Conservation (phyloP, 768 basidiomycete species). For the Gloeophyllum trabeum region DNA sequence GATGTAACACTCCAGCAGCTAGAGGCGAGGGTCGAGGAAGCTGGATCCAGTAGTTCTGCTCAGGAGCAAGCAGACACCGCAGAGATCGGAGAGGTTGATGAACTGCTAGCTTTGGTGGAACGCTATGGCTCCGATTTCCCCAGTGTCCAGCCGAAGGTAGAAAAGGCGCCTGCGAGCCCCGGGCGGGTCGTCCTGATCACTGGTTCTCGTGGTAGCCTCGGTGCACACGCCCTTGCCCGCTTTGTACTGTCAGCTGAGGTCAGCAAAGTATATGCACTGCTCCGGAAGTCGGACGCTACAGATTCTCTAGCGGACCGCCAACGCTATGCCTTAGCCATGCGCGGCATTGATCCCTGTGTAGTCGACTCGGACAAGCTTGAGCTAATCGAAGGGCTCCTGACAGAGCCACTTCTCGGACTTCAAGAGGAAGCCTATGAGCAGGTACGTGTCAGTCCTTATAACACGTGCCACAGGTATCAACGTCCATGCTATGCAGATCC, state of each 20-base stretch:
- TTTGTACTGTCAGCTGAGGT: slow-evolving; percentile 10
- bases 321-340: slow-evolving; percentile 12
- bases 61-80: too few relatives aligned
- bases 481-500: not conserved
- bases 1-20: too few relatives aligned
- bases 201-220: slow-evolving; percentile 22
- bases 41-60: too few relatives aligned
- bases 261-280: slow-evolving; percentile 18
- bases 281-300: slow-evolving; percentile 6
- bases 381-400: slow-evolving; percentile 20
- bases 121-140: slow-evolving; percentile 8
- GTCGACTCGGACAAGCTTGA: slow-evolving; percentile 18
- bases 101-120: slow-evolving; percentile 5
- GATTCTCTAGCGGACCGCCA: slow-evolving; percentile 13
- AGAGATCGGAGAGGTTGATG: too few relatives aligned
- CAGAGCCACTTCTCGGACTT: slow-evolving; percentile 15
- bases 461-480: not conserved
- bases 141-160: slow-evolving; percentile 3
- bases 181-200: slow-evolving; percentile 20
- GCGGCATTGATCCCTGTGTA: slow-evolving; percentile 19
- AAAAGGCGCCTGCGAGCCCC: not conserved
- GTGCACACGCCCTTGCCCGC: slow-evolving; percentile 16
- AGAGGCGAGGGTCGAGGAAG: too few relatives aligned
- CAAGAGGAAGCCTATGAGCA: slow-evolving; percentile 13
- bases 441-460: slow-evolving; percentile 15